These are phyloP conservation scores for Carex littledalei DNA, from an alignment of 176 grass and related monocot species.

Conservation along the genomic window DNA sequence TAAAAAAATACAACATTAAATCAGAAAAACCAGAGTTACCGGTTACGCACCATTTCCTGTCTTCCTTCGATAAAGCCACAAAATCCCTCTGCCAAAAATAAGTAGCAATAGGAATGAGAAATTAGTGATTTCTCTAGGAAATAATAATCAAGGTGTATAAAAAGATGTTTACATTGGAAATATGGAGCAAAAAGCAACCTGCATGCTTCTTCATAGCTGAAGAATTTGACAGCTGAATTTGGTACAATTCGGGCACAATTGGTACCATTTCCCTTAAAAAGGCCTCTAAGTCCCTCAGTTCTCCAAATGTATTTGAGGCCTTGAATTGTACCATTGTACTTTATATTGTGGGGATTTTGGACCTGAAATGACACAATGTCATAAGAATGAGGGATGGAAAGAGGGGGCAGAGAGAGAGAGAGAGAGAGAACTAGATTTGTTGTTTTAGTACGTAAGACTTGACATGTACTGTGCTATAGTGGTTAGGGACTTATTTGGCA, in stretches of 20 bases:
- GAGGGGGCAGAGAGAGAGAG: not conserved
- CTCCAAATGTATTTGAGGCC: slow-evolving; percentile 94
- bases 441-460: no score
- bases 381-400: not conserved
- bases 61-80: slow-evolving; percentile 74
- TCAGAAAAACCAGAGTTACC: not conserved
- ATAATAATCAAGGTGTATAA: not conserved
- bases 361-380: slow-evolving; percentile 41
- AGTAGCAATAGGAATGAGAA: not conserved
- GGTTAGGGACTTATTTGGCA: not conserved
- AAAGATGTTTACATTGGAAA: not conserved
- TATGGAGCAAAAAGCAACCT: slow-evolving; percentile 33
- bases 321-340: slow-evolving; percentile 98
- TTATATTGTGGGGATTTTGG: slow-evolving; percentile 97
- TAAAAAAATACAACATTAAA: not conserved
- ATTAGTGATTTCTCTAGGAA: not conserved
- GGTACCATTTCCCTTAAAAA: slow-evolving; percentile 97
- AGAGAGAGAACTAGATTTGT: no score
- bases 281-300: slow-evolving; percentile 81
- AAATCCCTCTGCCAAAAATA: slow-evolving; percentile 64
- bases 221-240: slow-evolving; percentile 99
- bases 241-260: slow-evolving; percentile 96
- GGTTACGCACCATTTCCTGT: slow-evolving; percentile 64
- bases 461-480: no score
- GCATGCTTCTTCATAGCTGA: slow-evolving; percentile 91